Conservation (phyloP, 306 rosid species). For the Gastrolobium bilobum region DNA sequence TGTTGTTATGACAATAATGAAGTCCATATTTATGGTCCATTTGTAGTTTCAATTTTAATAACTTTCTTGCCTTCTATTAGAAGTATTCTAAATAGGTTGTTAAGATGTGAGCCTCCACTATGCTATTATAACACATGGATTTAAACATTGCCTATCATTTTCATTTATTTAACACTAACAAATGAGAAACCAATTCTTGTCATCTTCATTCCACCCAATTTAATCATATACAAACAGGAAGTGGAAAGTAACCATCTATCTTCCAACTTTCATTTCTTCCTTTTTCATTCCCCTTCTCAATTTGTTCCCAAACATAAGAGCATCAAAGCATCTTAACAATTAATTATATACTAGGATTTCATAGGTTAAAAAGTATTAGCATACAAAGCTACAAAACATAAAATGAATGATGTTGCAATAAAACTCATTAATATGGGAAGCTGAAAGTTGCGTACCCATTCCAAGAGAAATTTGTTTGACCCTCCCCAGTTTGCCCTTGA, state of each 20-base stretch:
- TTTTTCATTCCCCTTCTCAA: conserved; percentile 9
- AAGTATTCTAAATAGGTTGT: too few relatives aligned
- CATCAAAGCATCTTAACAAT: conserved; percentile 10
- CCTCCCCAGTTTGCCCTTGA: conserved; percentile 79
- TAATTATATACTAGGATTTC: not conserved
- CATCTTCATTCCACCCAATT: not conserved
- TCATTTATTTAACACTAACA: not conserved
- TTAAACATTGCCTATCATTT: too few relatives aligned
- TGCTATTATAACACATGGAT: too few relatives aligned
- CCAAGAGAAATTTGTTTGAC: conserved; percentile 72
- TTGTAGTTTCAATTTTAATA: not conserved
- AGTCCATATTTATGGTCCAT: not conserved
- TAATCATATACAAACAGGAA: not conserved
- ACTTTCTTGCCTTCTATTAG: not conserved
- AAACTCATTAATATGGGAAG: conserved; percentile 35
- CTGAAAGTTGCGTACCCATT: conserved; percentile 66
- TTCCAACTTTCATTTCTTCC: not conserved
- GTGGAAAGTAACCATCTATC: not conserved
- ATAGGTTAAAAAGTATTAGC: not conserved
- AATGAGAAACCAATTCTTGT: not conserved
- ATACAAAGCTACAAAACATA: not conserved
- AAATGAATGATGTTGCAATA: conserved; percentile 7
- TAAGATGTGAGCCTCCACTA: too few relatives aligned
- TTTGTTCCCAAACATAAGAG: conserved; percentile 18
- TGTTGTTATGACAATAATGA: not conserved